Base-by-base conservation (phyloP, 805 yeast species). In the Myxozyma vanderwaltii region DNA sequence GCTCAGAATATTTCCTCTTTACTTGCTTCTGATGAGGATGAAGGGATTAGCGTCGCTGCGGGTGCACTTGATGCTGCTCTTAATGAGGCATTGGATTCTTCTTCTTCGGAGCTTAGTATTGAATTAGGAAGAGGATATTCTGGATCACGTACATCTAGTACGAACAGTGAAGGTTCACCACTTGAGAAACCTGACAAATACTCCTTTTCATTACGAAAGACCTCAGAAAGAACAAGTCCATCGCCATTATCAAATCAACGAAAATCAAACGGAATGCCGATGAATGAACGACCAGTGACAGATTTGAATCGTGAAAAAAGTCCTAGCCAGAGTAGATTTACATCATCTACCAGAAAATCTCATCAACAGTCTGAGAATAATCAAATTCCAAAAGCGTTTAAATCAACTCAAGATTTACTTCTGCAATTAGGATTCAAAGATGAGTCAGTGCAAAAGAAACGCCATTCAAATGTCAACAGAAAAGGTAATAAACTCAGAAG, bases 381-480 rank as follows among this genome's bases (percentile, higher is more conserved):
- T 10, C 29, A 43, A 13, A 23, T 61, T 39, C 64, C 64, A 10
- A 48, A 29, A 13, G 29, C 59, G 3, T 61, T 61, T 40, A 61
- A 51, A 33, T 44, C 56, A 29, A 27, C 61, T 26, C 51, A 58
- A 19, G 64, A 61, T 29, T 46, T 61, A 12, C 33, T 61, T 4
- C 35, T 35, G 43, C 57, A 60, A 5, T 39, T 59, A 10, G 63
- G 63, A 2, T 26, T 59, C n/a, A 40, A 46, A 19, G 40, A 43
- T 1, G 43, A 27, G 43, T 41, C 26, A 7, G 38, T 45, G 38
- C 12, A 19, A 19, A 31, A 23, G 13, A 36, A 35, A 33, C 12
- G 45, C 7, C 17, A 46, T n/a, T 13, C 36, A 24, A 19, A 10
- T 8, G 26, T 27, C 31, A 27, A 17, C 31, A 45, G 10, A 6